Conservation (phyloP, 1,139 yeast species). For the Zhuliangozyma parablackwelliae region DNA sequence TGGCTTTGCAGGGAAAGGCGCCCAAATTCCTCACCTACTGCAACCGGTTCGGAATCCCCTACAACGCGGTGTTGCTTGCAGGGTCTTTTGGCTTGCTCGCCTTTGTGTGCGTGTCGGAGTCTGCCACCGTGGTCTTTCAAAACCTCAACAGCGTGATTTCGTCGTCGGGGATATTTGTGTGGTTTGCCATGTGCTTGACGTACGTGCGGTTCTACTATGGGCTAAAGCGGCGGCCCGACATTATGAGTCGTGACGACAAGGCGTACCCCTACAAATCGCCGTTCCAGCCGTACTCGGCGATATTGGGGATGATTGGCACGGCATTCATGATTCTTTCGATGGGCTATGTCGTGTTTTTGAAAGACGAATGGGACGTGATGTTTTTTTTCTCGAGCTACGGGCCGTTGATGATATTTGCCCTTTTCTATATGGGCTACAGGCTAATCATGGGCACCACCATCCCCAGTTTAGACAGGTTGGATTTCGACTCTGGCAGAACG, state of each 20-base stretch:
- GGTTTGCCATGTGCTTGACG: constrained; percentile 79
- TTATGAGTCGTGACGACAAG: constrained; percentile 56
- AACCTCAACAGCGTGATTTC: constrained; percentile 62
- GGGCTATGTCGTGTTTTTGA: constrained; percentile 67
- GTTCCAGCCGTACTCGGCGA: constrained; percentile 72
- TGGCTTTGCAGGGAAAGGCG: constrained; percentile 67
- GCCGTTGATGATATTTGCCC: constrained; percentile 50
- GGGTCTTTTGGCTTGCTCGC: constrained; percentile 59
- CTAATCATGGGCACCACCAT: constrained; percentile 51
- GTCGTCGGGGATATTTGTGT: constrained; percentile 67
- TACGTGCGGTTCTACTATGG: constrained; percentile 71
- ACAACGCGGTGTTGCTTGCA: constrained; percentile 59
- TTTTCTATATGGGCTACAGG: constrained; percentile 55
- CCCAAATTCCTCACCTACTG: constrained; percentile 59
- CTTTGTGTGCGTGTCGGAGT: constrained; percentile 52
- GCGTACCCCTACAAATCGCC: constrained; percentile 77
- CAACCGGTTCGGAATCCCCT: constrained; percentile 67
- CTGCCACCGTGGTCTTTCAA: constrained; percentile 63
- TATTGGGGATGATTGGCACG: constrained; percentile 59
- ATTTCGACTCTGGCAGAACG: constrained; percentile 74
- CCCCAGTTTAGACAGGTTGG: constrained; percentile 62
- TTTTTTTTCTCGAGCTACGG: constrained; percentile 70
- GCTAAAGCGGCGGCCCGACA: constrained; percentile 60
- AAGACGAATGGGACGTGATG: constrained; percentile 57
- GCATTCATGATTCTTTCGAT: constrained; percentile 52